Conservation (phyloP, 1,139 yeast genomes). For the Saccharomyces uvarum region DNA sequence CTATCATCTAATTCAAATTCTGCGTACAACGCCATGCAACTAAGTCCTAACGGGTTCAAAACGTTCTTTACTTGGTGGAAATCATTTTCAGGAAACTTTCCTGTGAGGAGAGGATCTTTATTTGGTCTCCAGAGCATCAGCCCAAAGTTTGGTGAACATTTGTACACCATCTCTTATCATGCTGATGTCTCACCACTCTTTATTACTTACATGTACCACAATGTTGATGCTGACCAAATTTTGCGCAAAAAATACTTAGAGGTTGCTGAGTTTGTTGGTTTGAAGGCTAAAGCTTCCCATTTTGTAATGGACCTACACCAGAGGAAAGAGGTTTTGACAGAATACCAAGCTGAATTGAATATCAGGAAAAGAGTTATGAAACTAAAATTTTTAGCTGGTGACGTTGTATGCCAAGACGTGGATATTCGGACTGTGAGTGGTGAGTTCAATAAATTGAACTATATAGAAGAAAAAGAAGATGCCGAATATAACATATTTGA, state of each 20-base stretch:
- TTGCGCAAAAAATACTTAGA: slow-evolving; percentile 41
- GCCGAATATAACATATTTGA: slow-evolving; percentile 30
- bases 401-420: slow-evolving; percentile 33
- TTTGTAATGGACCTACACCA: slow-evolving; percentile 80
- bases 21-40: slow-evolving; percentile 64
- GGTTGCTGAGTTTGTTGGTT: slow-evolving; percentile 55
- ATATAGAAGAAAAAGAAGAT: slow-evolving; percentile 32
- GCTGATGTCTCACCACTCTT: slow-evolving; percentile 66
- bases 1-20: slow-evolving; percentile 42
- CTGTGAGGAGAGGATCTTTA: slow-evolving; percentile 64
- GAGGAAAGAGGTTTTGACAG: slow-evolving; percentile 59
- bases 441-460: slow-evolving; percentile 48
- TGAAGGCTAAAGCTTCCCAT: slow-evolving; percentile 61
- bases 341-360: slow-evolving; percentile 50
- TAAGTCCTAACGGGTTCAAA: slow-evolving; percentile 60
- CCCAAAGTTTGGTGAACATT: slow-evolving; percentile 66
- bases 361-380: slow-evolving; percentile 48
- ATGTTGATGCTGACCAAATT: slow-evolving; percentile 40
- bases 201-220: slow-evolving; percentile 63
- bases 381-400: slow-evolving; percentile 45
- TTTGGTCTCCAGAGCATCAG: slow-evolving; percentile 43
- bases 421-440: slow-evolving; percentile 72
- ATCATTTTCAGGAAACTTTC: slow-evolving; percentile 65
- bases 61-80: slow-evolving; percentile 84
- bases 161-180: slow-evolving; percentile 75